Evolutionary conservation across 2,329 filamentous ascomycete genomes (phyloP), one percentile per base, ranked within the genome.

Genomic region (Penicillium digitatum): DNA sequence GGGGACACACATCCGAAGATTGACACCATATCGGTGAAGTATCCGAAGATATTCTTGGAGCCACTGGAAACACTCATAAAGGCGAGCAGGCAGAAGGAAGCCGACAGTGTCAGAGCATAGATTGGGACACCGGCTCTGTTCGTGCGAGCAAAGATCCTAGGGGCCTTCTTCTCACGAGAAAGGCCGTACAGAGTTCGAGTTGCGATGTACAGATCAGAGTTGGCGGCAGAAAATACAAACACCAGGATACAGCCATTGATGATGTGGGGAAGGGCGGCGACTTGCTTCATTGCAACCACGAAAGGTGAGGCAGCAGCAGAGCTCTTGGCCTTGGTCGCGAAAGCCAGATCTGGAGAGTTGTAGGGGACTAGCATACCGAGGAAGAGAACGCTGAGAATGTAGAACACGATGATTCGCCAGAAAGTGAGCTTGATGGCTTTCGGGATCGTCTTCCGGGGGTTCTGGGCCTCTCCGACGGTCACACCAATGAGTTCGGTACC

Each of bases 201-300:
- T n/a, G 85, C 86, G 64, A 83, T 87, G 79, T 90, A 90, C 34
- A 90, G 75, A 74, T 89, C 87, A 9, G 85, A 88, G 76, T 89
- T 89, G 57, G 85, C 81, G 18, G 87, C 87, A n/a, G 83, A 86
- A 73, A 90, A 87, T 63, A 88, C 86, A 68, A 89, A 89, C 61
- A 89, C 69, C 60, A 88, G 74, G 62, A 90, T 88, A 66, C 83
- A 87, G 29, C 74, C 87, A 72, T 90, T 90, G 68, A 90, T 75
- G 66, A 89, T 82, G 60, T 83, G 79, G 6, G 85, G 83, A 9
- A 90, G 76, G 35, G 74, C 72, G 2, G 86, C 84, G 22, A 85
- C 60, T 35, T 52, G 49, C 56, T 75, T 73, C 69, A 89, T 86
- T 26, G 87, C 87, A 10, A 88, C 84, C 50, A 90, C 87, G 66